A percentile compares a stretch with the other conserved stretches of the same genome.
These are phyloP conservation scores for Neurospora terricola DNA, from an alignment of 495 filamentous ascomycete species.

Conservation along the genomic window DNA sequence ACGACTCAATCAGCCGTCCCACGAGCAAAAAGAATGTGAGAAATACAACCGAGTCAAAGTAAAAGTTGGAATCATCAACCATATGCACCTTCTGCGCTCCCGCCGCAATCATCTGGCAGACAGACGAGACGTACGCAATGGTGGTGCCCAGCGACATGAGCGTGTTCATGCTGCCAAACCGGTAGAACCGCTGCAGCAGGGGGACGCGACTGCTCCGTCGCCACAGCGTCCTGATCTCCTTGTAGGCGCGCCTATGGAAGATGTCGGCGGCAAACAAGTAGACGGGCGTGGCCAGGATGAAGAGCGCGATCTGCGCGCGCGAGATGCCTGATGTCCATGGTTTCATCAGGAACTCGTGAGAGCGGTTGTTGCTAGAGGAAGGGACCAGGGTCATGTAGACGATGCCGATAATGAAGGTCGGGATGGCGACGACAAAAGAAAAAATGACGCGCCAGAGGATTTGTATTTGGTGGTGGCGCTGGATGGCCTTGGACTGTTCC, in stretches of 20 bases:
- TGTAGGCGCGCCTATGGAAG: conserved; percentile 70
- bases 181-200: conserved; percentile 67
- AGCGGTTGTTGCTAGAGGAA: conserved; percentile 31
- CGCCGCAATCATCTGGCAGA: conserved; percentile 67
- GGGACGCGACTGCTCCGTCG: conserved; percentile 68
- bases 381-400: conserved; percentile 81
- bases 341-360: conserved; percentile 54
- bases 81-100: conserved; percentile 31
- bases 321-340: conserved; percentile 65
- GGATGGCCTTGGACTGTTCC: conserved; percentile 67
- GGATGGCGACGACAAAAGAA: conserved; percentile 65
- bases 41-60: conserved; percentile 93
- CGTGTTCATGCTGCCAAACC: conserved; percentile 96
- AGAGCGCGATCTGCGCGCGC: conserved; percentile 72
- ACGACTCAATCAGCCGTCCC: conserved; percentile 71
- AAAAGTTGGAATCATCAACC: conserved; percentile 50
- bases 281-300: conserved; percentile 79
- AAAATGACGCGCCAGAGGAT: conserved; percentile 58
- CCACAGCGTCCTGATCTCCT: conserved; percentile 76
- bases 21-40: conserved; percentile 84
- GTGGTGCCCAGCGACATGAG: conserved; percentile 82
- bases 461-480: conserved; percentile 49
- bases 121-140: conserved; percentile 78
- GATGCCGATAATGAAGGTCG: conserved; percentile 83
- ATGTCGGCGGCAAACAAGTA: conserved; percentile 84